phyloP scores from a whole-genome alignment of 2,329 filamentous ascomycete species.

The Epichloe sp. region DNA sequence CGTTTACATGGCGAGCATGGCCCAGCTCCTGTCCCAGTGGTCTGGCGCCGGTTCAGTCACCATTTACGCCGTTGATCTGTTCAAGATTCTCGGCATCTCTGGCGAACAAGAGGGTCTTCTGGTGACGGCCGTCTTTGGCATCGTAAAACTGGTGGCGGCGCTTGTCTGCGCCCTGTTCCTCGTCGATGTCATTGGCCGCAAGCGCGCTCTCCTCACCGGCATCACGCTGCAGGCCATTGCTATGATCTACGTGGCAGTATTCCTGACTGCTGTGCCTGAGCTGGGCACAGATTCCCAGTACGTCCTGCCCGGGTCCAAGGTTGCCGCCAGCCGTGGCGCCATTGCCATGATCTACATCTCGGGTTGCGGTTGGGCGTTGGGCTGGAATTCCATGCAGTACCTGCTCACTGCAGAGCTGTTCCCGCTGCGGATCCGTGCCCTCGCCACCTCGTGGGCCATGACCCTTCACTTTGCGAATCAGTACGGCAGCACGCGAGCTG shows the following conservation, averaged over 20 bases:
- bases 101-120: constrained; percentile 57
- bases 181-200: constrained; percentile 67
- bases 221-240: constrained; percentile 46
- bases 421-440: constrained; percentile 57
- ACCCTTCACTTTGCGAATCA: constrained; percentile 68
- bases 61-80: constrained; percentile 62
- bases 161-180: constrained; percentile 63
- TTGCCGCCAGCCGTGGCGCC: constrained; percentile 49
- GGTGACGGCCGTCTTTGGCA: constrained; percentile 62
- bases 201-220: constrained; percentile 48
- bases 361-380: constrained; percentile 56
- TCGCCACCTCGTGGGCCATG: constrained; percentile 62
- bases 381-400: constrained; percentile 69
- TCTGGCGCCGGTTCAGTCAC: constrained; percentile 62
- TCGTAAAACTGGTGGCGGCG: constrained; percentile 57
- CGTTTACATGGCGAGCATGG: constrained; percentile 52
- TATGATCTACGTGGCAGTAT: constrained; percentile 50
- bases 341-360: constrained; percentile 62
- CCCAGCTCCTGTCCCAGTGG: constrained; percentile 64
- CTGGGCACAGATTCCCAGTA: constrained; percentile 37
- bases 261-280: constrained; percentile 48
- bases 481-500: constrained; percentile 63
- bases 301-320: constrained; percentile 32
- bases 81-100: constrained; percentile 55
- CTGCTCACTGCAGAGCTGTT: constrained; percentile 67